These are phyloP conservation scores for Boletus rubescentipes DNA, from an alignment of 768 basidiomycete genomes.

Conservation along the genomic window DNA sequence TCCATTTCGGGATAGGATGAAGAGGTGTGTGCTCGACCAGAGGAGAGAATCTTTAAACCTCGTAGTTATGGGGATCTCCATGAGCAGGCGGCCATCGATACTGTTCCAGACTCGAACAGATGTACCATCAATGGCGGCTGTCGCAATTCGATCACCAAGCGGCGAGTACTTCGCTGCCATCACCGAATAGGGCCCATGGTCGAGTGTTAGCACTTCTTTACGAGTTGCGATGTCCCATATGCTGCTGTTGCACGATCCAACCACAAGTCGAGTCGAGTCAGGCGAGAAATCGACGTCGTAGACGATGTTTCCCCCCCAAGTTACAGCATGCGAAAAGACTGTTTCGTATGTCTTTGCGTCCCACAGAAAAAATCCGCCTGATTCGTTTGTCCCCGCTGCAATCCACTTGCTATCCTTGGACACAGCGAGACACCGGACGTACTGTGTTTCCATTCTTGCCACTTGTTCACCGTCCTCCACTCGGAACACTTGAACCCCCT, in stretches of 20 bases:
- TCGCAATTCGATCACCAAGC: not conserved
- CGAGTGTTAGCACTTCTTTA: not conserved
- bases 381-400: not conserved
- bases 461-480: not conserved
- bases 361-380: not conserved
- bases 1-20: not conserved
- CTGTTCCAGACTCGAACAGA: constrained; percentile 1
- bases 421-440: not conserved
- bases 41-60: not conserved
- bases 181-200: not conserved
- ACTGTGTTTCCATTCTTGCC: not conserved
- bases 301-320: too few relatives aligned
- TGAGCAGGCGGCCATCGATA: not conserved
- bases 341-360: not conserved
- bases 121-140: not conserved
- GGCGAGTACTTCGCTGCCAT: not conserved
- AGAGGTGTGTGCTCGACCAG: not conserved
- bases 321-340: not conserved
- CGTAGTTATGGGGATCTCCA: not conserved
- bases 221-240: not conserved
- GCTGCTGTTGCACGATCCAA: not conserved
- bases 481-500: not conserved
- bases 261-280: not conserved
- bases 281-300: constrained; percentile 2
- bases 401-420: not conserved